A percentile compares a stretch with the other conserved stretches of the same genome.
phyloP scores from a whole-genome alignment of 2,329 filamentous ascomycete species.

The Talaromyces sp. region DNA sequence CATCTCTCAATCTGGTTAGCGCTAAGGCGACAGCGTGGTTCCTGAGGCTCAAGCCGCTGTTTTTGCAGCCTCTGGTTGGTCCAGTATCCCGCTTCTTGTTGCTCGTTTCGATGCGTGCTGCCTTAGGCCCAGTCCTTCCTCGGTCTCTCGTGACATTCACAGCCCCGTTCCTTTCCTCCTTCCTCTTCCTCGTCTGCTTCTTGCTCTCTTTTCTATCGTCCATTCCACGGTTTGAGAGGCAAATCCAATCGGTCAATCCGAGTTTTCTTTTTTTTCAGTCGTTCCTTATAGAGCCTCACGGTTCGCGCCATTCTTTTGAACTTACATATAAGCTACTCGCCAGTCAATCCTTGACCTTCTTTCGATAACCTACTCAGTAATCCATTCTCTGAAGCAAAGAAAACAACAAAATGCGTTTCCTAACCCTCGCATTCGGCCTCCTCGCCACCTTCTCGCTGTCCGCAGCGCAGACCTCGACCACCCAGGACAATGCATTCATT shows the following conservation, averaged over 20 bases:
- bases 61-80: background rate
- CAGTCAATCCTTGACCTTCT: background rate
- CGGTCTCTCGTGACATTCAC: conserved; percentile 4
- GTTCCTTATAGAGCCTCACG: conserved; percentile 4
- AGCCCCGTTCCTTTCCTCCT: background rate
- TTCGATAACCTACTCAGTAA: background rate
- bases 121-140: background rate
- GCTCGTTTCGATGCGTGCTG: background rate
- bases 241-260: background rate
- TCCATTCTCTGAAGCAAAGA: no score
- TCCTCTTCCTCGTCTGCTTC: background rate
- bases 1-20: background rate
- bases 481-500: conserved; percentile 51
- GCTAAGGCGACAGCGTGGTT: background rate
- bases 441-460: conserved; percentile 47
- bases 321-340: background rate
- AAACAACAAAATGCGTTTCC: conserved; percentile 17
- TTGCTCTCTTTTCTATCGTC: background rate
- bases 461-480: conserved; percentile 48
- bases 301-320: background rate
- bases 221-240: conserved; percentile 1
- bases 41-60: conserved; percentile 3
- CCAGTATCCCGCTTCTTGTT: conserved; percentile 3
- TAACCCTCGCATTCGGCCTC: conserved; percentile 38
- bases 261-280: conserved; percentile 3